These are phyloP conservation scores for Puccinia hordei DNA, from an alignment of 1,284 basidiomycete genomes.

Conservation along the genomic window DNA sequence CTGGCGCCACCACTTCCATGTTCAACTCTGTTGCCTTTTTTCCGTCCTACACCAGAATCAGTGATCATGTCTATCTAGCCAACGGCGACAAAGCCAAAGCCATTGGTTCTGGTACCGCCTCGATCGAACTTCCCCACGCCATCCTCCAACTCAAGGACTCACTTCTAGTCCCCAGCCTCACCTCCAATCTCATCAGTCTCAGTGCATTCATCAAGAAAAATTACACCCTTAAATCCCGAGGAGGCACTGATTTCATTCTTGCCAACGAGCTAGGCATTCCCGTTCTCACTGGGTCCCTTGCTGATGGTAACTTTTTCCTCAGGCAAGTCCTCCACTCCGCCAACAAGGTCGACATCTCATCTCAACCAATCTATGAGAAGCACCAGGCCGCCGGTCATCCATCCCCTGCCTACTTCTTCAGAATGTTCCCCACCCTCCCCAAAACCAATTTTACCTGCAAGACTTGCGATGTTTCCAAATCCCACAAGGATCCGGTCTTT, in stretches of 20 bases:
- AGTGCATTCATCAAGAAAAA: no score
- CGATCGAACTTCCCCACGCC: neutral
- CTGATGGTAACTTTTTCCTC: slow-evolving; percentile 2
- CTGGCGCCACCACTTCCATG: slow-evolving; percentile 26
- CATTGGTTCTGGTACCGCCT: neutral
- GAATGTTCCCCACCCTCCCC: no score
- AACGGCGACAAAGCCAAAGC: no score
- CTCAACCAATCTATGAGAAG: neutral
- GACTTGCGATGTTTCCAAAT: slow-evolving; percentile 11
- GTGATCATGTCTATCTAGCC: no score
- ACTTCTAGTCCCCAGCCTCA: no score
- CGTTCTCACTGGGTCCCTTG: neutral
- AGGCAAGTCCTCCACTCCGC: neutral
- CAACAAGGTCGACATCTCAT: neutral
- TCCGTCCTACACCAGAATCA: neutral
- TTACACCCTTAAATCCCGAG: no score
- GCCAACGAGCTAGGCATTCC: neutral
- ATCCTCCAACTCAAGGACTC: slow-evolving; percentile 18
- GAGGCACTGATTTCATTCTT: neutral
- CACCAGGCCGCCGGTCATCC: no score
- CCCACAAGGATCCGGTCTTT: neutral
- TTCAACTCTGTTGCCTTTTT: slow-evolving; percentile 22
- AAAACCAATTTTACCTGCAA: no score
- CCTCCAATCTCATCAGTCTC: no score
- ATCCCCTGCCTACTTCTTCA: no score